phyloP scores from a whole-genome alignment of 371 early-diverging fungal species.

The Thermomucor indicae-seudaticae region DNA sequence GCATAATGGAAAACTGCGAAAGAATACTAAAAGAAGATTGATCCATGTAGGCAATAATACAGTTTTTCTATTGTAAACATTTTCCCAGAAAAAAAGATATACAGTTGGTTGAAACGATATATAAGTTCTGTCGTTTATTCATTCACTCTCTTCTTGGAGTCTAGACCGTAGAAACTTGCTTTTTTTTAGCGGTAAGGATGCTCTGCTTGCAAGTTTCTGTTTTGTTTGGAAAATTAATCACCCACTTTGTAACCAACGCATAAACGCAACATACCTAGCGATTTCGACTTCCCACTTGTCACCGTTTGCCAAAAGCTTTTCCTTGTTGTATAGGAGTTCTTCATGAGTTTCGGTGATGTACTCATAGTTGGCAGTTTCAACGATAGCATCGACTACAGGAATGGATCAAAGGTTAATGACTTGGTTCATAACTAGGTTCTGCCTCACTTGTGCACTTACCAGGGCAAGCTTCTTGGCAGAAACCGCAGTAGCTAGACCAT shows the following conservation, averaged over 20 bases:
- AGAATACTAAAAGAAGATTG: too few relatives aligned
- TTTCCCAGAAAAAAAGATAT: too few relatives aligned
- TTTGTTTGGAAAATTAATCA: background rate
- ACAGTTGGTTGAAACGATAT: too few relatives aligned
- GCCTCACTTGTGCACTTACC: conserved; percentile 16
- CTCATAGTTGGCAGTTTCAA: conserved; percentile 97
- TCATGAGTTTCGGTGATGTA: conserved; percentile 97
- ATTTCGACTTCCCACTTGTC: conserved; percentile 97
- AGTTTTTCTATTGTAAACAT: too few relatives aligned
- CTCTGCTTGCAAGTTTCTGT: conserved; percentile 56
- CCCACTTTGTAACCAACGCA: background rate
- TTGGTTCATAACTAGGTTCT: background rate
- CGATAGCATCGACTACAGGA: conserved; percentile 90
- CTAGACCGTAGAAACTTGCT: too few relatives aligned
- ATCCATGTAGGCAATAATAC: too few relatives aligned
- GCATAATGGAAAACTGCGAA: too few relatives aligned
- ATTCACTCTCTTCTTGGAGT: too few relatives aligned
- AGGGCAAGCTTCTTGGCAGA: conserved; percentile 85
- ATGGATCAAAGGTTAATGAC: background rate
- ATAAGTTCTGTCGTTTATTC: too few relatives aligned
- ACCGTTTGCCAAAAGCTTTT: conserved; percentile 95
- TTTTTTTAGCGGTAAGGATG: conserved; percentile 66
- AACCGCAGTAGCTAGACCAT: conserved; percentile 77
- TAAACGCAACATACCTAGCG: conserved; percentile 47
- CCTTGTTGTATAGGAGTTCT: conserved; percentile 95